These are phyloP conservation scores for Sambucus nigra DNA, from an alignment of 129 eudicot species.

Conservation along the genomic window DNA sequence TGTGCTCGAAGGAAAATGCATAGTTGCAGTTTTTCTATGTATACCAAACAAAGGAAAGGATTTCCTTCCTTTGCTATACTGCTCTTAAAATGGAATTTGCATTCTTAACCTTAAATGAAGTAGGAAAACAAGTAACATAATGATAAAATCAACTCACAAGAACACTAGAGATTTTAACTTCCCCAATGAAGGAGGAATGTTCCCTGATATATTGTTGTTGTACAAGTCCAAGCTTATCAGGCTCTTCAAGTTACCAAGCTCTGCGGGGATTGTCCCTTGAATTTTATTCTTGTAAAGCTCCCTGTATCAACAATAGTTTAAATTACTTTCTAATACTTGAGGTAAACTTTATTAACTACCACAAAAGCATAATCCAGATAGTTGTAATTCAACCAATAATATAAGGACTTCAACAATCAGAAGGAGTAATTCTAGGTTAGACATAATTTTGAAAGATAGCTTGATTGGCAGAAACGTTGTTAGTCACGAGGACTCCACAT, in stretches of 20 bases:
- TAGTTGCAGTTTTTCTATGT: too few relatives aligned
- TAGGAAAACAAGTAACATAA: not conserved
- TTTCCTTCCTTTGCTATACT: too few relatives aligned
- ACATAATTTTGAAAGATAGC: too few relatives aligned
- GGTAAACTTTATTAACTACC: not conserved
- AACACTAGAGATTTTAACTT: constrained; percentile 73
- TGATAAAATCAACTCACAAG: constrained; percentile 52
- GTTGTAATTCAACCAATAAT: not conserved
- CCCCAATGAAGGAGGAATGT: constrained; percentile 77
- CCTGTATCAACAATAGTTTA: constrained; percentile 27
- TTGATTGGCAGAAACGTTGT: too few relatives aligned
- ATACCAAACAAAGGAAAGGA: too few relatives aligned
- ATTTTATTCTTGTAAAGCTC: constrained; percentile 88
- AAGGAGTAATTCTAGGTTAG: too few relatives aligned
- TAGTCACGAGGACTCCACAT: too few relatives aligned
- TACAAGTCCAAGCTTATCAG: constrained; percentile 85
- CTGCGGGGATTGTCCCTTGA: constrained; percentile 74
- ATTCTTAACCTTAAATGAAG: not conserved
- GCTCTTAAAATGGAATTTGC: not conserved
- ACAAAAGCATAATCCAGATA: not conserved
- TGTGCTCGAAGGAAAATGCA: too few relatives aligned
- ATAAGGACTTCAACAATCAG: too few relatives aligned
- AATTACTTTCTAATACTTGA: not conserved
- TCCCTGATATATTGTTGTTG: constrained; percentile 80
- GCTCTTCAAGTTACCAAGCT: constrained; percentile 85